Percentiles rank a stretch among this genome's conserved stretches.
phyloP scores from a whole-genome alignment of 805 yeast species.

The Zygoascus tannicola region DNA sequence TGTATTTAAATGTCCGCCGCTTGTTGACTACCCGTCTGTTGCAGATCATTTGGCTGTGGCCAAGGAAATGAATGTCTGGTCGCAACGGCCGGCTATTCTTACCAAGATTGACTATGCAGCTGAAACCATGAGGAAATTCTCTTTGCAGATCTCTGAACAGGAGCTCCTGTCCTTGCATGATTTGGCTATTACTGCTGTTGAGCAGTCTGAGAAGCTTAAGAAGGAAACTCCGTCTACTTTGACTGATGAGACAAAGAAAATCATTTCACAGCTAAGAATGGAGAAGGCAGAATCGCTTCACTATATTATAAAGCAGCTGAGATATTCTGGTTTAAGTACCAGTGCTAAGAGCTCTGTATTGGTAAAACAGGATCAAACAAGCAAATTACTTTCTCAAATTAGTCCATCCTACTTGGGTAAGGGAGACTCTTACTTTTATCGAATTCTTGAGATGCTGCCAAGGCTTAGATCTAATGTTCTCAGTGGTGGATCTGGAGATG shows the following conservation, averaged over 20 bases:
- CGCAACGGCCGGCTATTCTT: slow-evolving; percentile 46
- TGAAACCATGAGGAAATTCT: slow-evolving; percentile 47
- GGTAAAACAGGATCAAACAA: slow-evolving; percentile 51
- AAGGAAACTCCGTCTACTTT: slow-evolving; percentile 67
- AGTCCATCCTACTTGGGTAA: slow-evolving; percentile 22
- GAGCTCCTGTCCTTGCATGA: slow-evolving; percentile 42
- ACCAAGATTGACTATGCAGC: slow-evolving; percentile 42
- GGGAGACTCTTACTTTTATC: slow-evolving; percentile 47
- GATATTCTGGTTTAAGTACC: slow-evolving; percentile 65
- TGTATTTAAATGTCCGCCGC: background rate
- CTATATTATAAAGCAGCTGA: slow-evolving; percentile 64
- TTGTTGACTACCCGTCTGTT: background rate
- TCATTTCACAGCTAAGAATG: slow-evolving; percentile 60
- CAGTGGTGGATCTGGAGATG: slow-evolving; percentile 55
- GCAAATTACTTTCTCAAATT: slow-evolving; percentile 45
- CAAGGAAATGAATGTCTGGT: slow-evolving; percentile 35
- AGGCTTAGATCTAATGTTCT: slow-evolving; percentile 58
- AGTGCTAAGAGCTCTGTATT: slow-evolving; percentile 58
- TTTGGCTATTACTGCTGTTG: slow-evolving; percentile 45
- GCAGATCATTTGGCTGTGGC: slow-evolving; percentile 1
- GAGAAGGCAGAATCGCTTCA: slow-evolving; percentile 74
- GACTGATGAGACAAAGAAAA: slow-evolving; percentile 67
- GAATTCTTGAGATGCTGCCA: slow-evolving; percentile 72
- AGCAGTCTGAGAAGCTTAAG: slow-evolving; percentile 52
- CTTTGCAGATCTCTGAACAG: slow-evolving; percentile 27